Percentiles rank a stretch among this genome's conserved stretches.
Conservation (phyloP, 1,139 yeast genomes). For the Suhomyces anneliseae region DNA sequence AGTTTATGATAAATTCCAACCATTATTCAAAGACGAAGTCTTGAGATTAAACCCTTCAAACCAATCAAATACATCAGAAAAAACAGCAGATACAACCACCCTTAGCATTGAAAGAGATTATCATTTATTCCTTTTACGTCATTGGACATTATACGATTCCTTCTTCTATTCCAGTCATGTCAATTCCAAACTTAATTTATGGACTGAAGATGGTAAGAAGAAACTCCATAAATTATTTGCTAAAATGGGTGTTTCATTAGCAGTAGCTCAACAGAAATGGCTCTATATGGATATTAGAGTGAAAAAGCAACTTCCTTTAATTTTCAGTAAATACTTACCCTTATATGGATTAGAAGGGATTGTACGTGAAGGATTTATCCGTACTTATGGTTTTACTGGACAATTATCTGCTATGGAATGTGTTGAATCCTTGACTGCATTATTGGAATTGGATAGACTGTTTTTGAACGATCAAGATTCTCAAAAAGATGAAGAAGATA, state of each 20-base stretch:
- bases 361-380: constrained; percentile 79
- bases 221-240: constrained; percentile 89
- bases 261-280: constrained; percentile 91
- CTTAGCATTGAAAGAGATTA: constrained; percentile 79
- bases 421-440: constrained; percentile 83
- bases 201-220: constrained; percentile 92
- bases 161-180: constrained; percentile 88
- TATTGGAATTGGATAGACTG: constrained; percentile 66
- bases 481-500: constrained; percentile 23
- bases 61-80: constrained; percentile 18
- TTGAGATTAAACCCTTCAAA: constrained; percentile 53
- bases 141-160: constrained; percentile 91
- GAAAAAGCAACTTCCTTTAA: constrained; percentile 68
- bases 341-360: constrained; percentile 82
- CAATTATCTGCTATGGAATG: constrained; percentile 90
- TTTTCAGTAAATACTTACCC: constrained; percentile 69
- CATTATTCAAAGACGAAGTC: constrained; percentile 81
- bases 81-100: constrained; percentile 63
- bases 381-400: constrained; percentile 86
- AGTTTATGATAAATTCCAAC: constrained; percentile 70
- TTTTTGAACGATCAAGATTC: constrained; percentile 16
- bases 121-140: constrained; percentile 80
- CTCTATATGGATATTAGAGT: constrained; percentile 80
- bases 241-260: constrained; percentile 90
- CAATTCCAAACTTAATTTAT: constrained; percentile 79